phyloP scores from a whole-genome alignment of 75 land plant species.

The Cryptomeria japonica region DNA sequence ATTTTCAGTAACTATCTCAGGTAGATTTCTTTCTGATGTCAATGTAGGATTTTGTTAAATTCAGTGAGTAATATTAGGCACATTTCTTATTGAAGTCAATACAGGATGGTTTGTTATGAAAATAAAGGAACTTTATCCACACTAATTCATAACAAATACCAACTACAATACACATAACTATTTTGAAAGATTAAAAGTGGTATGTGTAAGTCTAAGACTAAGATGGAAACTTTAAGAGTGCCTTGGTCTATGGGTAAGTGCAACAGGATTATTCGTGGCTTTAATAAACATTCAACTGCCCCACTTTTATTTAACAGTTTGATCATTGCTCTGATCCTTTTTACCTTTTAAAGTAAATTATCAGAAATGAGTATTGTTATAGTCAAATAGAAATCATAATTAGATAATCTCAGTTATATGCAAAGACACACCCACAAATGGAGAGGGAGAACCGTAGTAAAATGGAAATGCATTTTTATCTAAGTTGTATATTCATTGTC shows the following conservation, averaged over 20 bases:
- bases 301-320: not conserved
- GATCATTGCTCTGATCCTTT: not conserved
- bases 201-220: not conserved
- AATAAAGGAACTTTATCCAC: not conserved
- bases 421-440: too few species aligned
- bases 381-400: too few species aligned
- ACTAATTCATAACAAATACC: not conserved
- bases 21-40: not conserved
- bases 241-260: too few species aligned
- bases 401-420: too few species aligned
- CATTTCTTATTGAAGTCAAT: slow-evolving; percentile 4
- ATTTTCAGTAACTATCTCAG: not conserved
- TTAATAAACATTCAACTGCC: not conserved
- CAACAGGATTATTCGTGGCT: not conserved
- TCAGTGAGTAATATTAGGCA: not conserved
- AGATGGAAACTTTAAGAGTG: not conserved
- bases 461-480: too few species aligned
- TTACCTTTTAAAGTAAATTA: not conserved
- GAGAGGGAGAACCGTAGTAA: too few species aligned
- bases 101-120: not conserved
- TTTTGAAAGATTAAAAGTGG: not conserved
- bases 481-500: too few species aligned
- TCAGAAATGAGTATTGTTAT: not conserved
- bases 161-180: not conserved
- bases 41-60: not conserved